Conservation (phyloP, 345 rosid species). For the Acer saccharum region DNA sequence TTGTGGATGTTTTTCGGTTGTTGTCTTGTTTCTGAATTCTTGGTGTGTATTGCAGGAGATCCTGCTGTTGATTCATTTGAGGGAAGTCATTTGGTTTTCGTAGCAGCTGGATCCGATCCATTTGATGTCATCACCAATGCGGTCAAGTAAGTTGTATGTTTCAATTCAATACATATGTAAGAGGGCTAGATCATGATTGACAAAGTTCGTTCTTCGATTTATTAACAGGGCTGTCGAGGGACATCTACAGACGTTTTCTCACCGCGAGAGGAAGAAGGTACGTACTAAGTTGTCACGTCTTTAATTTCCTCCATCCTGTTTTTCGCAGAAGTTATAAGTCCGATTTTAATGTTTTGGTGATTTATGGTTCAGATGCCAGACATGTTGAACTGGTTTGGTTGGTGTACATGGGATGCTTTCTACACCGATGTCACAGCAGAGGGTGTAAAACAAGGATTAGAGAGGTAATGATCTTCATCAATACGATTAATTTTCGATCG, state of each 20-base stretch:
- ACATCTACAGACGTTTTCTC: constrained; percentile 61
- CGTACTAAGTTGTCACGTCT: background rate
- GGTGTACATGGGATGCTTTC: constrained; percentile 86
- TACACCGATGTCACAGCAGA: constrained; percentile 61
- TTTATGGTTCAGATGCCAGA: constrained; percentile 52
- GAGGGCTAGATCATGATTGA: background rate
- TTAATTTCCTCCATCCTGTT: background rate
- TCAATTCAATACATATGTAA: no score
- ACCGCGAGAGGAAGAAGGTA: constrained; percentile 63
- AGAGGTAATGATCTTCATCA: constrained; percentile 36
- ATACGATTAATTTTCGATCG: background rate
- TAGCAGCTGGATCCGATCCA: constrained; percentile 66
- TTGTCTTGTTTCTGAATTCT: constrained; percentile 6
- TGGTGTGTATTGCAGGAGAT: constrained; percentile 45
- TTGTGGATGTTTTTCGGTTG: background rate
- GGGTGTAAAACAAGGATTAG: constrained; percentile 58
- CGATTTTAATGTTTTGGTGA: constrained; percentile 4
- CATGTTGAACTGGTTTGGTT: constrained; percentile 76
- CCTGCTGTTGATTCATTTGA: constrained; percentile 54
- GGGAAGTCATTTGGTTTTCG: constrained; percentile 60
- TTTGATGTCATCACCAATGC: constrained; percentile 63
- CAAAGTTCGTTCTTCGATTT: constrained; percentile 9
- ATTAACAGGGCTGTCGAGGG: constrained; percentile 50
- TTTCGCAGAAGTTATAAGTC: background rate
- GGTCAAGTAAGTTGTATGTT: constrained; percentile 42